These are phyloP conservation scores for Neurospora cerealis DNA, from an alignment of 495 filamentous ascomycete genomes.

Conservation along the genomic window DNA sequence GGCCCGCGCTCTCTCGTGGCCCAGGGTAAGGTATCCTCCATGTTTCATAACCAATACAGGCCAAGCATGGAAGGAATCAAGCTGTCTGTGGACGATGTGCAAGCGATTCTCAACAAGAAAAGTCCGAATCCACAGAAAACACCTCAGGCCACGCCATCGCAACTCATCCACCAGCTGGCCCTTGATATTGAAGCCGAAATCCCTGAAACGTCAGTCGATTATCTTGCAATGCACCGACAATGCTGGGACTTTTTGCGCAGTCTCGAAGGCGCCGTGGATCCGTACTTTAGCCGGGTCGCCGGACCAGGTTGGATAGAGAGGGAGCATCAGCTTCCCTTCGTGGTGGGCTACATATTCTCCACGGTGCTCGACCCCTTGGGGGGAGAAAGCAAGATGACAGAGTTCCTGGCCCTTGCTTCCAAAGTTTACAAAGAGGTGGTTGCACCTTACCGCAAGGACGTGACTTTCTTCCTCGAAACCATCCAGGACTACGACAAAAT, in stretches of 20 bases:
- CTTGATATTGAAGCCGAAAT: not conserved
- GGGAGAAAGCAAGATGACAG: not conserved
- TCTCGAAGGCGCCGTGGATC: not conserved
- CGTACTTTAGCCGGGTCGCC: not conserved
- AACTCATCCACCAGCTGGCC: not conserved
- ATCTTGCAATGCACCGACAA: not conserved
- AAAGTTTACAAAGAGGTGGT: not conserved
- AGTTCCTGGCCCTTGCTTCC: not conserved
- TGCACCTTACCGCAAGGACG: not conserved
- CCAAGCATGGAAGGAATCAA: not conserved
- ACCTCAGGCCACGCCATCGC: not conserved
- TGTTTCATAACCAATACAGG: not conserved
- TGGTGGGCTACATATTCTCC: conserved; percentile 1
- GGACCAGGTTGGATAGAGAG: not conserved
- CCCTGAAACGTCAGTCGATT: not conserved
- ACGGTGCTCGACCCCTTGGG: not conserved
- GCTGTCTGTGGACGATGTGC: not conserved
- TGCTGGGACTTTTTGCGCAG: not conserved
- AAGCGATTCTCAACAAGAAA: not conserved
- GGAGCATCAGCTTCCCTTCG: conserved; percentile 1
- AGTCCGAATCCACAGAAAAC: not conserved
- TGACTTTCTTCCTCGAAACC: not conserved
- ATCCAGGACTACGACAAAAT: not conserved
- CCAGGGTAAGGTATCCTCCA: not conserved
- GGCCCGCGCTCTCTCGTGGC: not conserved